Evolutionary conservation across 2,329 filamentous ascomycete genomes (phyloP), one percentile per base, ranked within the genome.

Genomic region (Cladorrhinum sp.): DNA sequence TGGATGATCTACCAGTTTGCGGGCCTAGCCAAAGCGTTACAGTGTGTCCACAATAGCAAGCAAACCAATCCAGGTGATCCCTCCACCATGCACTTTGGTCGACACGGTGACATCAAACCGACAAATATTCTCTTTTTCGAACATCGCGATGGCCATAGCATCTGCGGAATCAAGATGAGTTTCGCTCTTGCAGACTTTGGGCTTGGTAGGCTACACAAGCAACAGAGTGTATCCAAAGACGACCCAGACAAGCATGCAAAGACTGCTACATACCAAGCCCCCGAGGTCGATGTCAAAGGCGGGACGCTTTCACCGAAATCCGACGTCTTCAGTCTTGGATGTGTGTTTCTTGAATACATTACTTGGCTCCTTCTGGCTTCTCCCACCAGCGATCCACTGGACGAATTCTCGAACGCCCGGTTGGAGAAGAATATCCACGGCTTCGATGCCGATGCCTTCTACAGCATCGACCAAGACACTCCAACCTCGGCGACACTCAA

Each of bases 241-340:
- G 10, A 3, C 16, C 32, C 32, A 16, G 16, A 13, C 9, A 2
- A 12, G 32, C 4, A 4, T 36, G 9, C 32, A 36, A 8, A 5
- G 36, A 66, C 71, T 0, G 70, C 69, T 7, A 75, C 75, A 0
- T 79, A 78, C 24, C 70, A 69, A n/a, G 73, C 76, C 0, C 77
- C 77, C 5, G 77, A 78, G 22, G 70, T 71, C 25, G 69, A 71
- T 4, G 18, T 74, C 0, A 18, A 55, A 0, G 50, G 53, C 4
- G 65, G 64, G 1, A 55, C 51, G 4, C 70, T 76, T 1, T 76
- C 71, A 18, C 70, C 74, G 4, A 63, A 61, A 1, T 74, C 74
- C 22, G 75, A 78, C 50, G 71, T 75, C 0, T 75, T 72, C 67
- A 72, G 69, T 25, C 64, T 76, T 3, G 74, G 73, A 0, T 77